These are phyloP conservation scores for Scenedesmus sp. DNA, from an alignment of 163 green algal species.

Conservation along the genomic window DNA sequence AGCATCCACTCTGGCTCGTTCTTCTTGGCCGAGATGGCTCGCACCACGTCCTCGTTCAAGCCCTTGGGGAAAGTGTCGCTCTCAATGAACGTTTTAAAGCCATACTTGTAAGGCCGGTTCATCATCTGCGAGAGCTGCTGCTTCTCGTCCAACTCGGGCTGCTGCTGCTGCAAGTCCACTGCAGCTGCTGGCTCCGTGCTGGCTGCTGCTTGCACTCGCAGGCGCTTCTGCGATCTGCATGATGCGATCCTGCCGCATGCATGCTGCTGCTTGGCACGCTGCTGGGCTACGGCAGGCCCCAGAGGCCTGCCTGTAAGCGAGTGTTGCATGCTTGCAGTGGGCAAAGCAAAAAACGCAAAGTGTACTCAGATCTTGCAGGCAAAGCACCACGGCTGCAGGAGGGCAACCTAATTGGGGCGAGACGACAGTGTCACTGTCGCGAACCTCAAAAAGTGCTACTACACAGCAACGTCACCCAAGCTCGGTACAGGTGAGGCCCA, in stretches of 20 bases:
- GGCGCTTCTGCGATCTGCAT: neutral
- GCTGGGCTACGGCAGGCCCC: conserved; percentile 3
- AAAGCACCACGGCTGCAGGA: neutral
- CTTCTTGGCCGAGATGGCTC: conserved; percentile 98
- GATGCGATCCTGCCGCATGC: neutral
- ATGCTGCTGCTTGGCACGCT: neutral
- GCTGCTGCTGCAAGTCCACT: conserved; percentile 5
- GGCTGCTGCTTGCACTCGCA: conserved; percentile 34
- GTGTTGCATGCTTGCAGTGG: neutral
- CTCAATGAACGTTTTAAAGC: conserved; percentile 97
- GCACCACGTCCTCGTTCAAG: conserved; percentile 94
- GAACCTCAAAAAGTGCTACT: conserved; percentile 15
- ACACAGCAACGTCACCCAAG: neutral
- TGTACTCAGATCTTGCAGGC: neutral
- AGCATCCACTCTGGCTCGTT: conserved; percentile 99
- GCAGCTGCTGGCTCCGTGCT: conserved; percentile 21
- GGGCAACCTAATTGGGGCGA: neutral
- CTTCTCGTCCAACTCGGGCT: conserved; percentile 65
- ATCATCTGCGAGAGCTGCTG: conserved; percentile 79
- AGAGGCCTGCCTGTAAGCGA: neutral
- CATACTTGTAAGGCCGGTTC: conserved; percentile 95
- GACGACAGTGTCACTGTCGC: neutral
- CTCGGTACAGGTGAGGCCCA: neutral
- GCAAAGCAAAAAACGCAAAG: neutral
- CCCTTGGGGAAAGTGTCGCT: conserved; percentile 89